Base-by-base conservation (phyloP, 306 rosid species). In the Glycine soja region DNA sequence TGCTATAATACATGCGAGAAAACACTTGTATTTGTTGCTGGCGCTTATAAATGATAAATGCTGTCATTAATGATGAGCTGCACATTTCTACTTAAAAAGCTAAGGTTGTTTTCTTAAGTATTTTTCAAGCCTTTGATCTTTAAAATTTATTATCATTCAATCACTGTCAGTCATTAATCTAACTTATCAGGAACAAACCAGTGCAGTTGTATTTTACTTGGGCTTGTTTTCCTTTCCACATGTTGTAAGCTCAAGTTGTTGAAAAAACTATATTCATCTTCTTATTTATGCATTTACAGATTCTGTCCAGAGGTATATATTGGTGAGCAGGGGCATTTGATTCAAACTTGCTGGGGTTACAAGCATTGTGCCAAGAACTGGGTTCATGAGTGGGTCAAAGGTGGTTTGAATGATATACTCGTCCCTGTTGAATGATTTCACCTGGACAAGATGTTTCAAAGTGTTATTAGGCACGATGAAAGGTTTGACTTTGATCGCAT, bases 401-500 rank as follows among this genome's bases (percentile, higher is more conserved):
- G 97, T 72, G 78, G 87, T 85, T 71, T 90, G 82, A 85, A 88
- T 79, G 97, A 92, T 79, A 80, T 95, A 68, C 89, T 93, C 14
- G 91, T 89, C 86, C 92, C 93, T 4, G 94, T 93, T 48, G 94
- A 91, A 85, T 63, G 94, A 5, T 93, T 88, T 89, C 98, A 90
- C 80, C 88, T 92, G n/a, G 61, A 72, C 43, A 83, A 50, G 87
- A 90, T 91, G 94, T 90, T 89, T 78, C 95, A 90, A 85, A 88
- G 75, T 81, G 88, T 95, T 84, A 89, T 93, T 73, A 83, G 76
- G 72, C 97, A 93, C 72, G 15, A 89, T 13, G 86, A 95, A 69
- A 90, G 97, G 90, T 93, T 95, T 79, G 95, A 93, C 87, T 86
- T 84, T 74, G 95, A 91, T 36, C 94, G 95, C 56, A 85, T 95